These are phyloP conservation scores for Lasiosphaeriaceae sp. DNA, from an alignment of 495 filamentous ascomycete genomes.

Conservation along the genomic window DNA sequence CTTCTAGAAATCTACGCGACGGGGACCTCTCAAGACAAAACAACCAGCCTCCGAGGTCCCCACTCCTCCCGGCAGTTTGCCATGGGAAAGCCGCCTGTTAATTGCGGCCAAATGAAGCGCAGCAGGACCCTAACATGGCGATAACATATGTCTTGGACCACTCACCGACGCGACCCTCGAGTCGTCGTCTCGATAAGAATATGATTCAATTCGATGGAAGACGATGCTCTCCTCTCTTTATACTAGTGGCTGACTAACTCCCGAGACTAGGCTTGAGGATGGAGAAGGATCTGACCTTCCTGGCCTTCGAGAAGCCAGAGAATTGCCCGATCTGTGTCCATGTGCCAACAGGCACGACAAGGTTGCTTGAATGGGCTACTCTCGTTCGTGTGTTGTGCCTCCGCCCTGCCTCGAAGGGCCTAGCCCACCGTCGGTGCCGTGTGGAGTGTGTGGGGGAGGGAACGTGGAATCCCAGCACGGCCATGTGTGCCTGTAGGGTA, in stretches of 20 bases:
- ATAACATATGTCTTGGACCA: background rate
- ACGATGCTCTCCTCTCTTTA: too few relatives aligned
- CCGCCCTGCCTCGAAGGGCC: conserved; percentile 10
- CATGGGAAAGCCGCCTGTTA: conserved; percentile 7
- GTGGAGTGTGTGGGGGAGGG: conserved; percentile 11
- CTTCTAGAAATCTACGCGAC: background rate
- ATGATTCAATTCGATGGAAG: too few relatives aligned
- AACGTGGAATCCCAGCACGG: conserved; percentile 2
- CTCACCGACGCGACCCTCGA: too few relatives aligned
- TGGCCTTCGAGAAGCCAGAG: conserved; percentile 2
- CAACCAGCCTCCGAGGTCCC: conserved; percentile 4
- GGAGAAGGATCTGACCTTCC: conserved; percentile 6
- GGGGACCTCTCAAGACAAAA: background rate
- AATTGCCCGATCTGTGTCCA: conserved; percentile 7
- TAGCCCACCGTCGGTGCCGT: conserved; percentile 2
- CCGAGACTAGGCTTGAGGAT: conserved; percentile 2
- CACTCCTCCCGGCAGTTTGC: conserved; percentile 8
- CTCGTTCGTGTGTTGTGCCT: conserved; percentile 7
- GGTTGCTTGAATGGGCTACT: conserved; percentile 13
- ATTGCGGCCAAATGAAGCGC: conserved; percentile 10
- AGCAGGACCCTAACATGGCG: conserved; percentile 4
- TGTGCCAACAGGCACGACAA: conserved; percentile 2
- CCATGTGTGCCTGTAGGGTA: background rate
- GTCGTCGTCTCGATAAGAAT: too few relatives aligned
- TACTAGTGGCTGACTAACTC: background rate